Evolutionary conservation across 139 green algal genomes (phyloP).

Genomic region (Micractinium sp.): DNA sequence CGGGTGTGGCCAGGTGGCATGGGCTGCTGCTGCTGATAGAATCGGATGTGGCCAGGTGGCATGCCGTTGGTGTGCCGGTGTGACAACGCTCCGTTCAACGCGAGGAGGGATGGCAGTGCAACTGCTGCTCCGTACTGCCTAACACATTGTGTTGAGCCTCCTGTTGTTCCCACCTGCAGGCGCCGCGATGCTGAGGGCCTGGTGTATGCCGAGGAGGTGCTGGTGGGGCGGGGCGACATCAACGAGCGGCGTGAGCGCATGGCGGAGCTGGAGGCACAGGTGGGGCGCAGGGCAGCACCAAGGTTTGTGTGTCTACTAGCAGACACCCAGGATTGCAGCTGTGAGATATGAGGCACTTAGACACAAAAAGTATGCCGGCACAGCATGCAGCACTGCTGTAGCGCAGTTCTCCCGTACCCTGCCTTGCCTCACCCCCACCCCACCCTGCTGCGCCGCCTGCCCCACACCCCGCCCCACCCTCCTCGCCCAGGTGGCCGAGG

Average conservation of each 20-base stretch:
- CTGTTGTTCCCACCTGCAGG: neutral
- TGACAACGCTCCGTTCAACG: too few species aligned
- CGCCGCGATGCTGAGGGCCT: conserved; percentile 64
- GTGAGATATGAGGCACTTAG: too few species aligned
- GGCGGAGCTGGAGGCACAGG: conserved; percentile 86
- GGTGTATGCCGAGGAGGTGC: conserved; percentile 85
- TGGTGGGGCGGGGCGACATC: conserved; percentile 86
- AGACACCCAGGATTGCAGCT: neutral
- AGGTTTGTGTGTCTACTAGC: too few species aligned
- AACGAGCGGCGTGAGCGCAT: conserved; percentile 84
- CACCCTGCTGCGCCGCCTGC: neutral
- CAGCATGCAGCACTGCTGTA: neutral
- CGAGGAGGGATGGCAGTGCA: too few species aligned
- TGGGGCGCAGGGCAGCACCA: neutral
- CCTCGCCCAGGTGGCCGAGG: conserved; percentile 79
- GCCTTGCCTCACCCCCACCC: neutral
- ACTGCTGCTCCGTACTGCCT: too few species aligned
- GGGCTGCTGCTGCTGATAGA: too few species aligned
- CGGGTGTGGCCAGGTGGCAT: neutral
- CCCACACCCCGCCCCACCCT: neutral
- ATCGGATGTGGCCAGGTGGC: too few species aligned
- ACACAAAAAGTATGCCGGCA: neutral
- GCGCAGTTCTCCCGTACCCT: neutral
- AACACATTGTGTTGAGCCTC: neutral
- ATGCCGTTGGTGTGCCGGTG: too few species aligned